Evolutionary conservation across 192 early-diverging fungal genomes (phyloP).

Genomic region (Linnemannia schmuckeri): DNA sequence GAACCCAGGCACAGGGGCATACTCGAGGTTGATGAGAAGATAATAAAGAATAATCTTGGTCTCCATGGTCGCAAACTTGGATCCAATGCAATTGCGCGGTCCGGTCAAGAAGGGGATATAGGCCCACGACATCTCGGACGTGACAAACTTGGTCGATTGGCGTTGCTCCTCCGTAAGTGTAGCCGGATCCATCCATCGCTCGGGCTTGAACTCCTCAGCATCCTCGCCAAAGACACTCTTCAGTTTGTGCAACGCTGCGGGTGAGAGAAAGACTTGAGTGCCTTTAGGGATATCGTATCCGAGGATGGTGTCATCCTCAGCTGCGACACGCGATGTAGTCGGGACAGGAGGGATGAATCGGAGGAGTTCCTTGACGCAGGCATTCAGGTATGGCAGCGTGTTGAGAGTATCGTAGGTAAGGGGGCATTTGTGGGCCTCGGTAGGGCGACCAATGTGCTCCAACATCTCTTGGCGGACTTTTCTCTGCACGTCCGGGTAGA

Average conservation of each 20-base stretch:
- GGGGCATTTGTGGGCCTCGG: conserved; percentile 29
- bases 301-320: conserved; percentile 53
- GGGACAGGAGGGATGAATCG: conserved; percentile 69
- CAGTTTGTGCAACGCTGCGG: conserved; percentile 57
- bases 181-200: conserved; percentile 62
- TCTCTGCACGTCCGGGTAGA: conserved; percentile 58
- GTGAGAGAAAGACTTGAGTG: conserved; percentile 56
- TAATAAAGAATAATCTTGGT: conserved; percentile 67
- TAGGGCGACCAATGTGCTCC: conserved; percentile 42
- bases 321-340: conserved; percentile 55
- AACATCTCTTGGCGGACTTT: conserved; percentile 63
- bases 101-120: conserved; percentile 66
- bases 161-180: conserved; percentile 12
- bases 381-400: conserved; percentile 61
- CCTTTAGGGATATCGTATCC: conserved; percentile 64
- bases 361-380: conserved; percentile 65
- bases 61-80: conserved; percentile 69
- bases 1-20: conserved; percentile 58
- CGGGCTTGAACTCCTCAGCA: conserved; percentile 65
- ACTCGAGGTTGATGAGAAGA: conserved; percentile 58
- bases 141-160: conserved; percentile 25
- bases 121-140: conserved; percentile 41
- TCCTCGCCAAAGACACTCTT: conserved; percentile 63
- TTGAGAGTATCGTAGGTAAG: conserved; percentile 65
- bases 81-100: conserved; percentile 68